A percentile compares a stretch with the other conserved stretches of the same genome.
Conservation (phyloP, 495 filamentous ascomycete genomes). For the Penicillium goetzii region DNA sequence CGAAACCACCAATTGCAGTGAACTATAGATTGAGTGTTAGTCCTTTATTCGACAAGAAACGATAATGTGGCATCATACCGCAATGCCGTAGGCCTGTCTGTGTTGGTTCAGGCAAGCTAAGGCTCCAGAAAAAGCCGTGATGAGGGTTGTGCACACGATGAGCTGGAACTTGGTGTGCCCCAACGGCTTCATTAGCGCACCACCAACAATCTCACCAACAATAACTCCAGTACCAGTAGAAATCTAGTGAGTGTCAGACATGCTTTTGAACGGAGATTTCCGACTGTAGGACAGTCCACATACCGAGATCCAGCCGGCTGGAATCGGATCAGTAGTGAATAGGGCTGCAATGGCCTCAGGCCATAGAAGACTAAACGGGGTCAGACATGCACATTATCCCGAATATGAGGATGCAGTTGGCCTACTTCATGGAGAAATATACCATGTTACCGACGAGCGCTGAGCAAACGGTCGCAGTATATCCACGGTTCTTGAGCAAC, state of each 20-base stretch:
- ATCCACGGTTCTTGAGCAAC: conserved; percentile 49
- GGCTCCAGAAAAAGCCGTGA: conserved; percentile 34
- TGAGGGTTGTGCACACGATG: conserved; percentile 24
- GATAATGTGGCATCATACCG: conserved; percentile 16
- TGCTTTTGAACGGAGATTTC: neutral
- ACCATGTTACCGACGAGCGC: conserved; percentile 39
- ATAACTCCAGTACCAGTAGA: conserved; percentile 31
- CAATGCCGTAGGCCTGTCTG: conserved; percentile 29
- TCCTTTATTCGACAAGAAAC: neutral
- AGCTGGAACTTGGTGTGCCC: conserved; percentile 31
- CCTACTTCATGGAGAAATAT: conserved; percentile 39
- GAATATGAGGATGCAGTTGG: neutral
- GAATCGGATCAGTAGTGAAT: conserved; percentile 36
- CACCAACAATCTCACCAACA: conserved; percentile 31
- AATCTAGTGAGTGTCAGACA: conserved; percentile 14
- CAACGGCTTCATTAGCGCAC: conserved; percentile 40
- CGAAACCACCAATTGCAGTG: conserved; percentile 40
- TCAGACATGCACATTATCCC: neutral
- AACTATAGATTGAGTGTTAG: conserved; percentile 19
- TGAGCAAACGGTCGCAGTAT: conserved; percentile 44
- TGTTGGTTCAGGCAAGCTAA: conserved; percentile 32
- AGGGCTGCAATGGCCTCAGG: conserved; percentile 34
- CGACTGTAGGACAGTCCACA: no score
- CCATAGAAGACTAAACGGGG: conserved; percentile 35
- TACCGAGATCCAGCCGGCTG: conserved; percentile 42